Conservation (phyloP, 2,329 filamentous ascomycete species). For the Paradendryphiella salina region DNA sequence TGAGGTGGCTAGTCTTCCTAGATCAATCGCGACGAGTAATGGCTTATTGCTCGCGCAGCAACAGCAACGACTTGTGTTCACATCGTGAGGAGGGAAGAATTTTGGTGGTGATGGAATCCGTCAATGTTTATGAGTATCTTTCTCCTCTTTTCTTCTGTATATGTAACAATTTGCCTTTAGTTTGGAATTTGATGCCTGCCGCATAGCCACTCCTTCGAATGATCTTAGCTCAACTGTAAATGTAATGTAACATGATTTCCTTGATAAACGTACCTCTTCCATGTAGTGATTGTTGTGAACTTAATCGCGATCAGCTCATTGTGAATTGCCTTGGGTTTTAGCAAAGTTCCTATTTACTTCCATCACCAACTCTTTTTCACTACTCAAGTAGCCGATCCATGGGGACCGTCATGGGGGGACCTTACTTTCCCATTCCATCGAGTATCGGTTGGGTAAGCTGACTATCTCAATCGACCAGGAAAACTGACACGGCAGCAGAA, state of each 20-base stretch:
- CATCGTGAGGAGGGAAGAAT: background rate
- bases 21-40: slow-evolving; percentile 16
- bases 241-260: slow-evolving; percentile 10
- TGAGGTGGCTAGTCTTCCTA: slow-evolving; percentile 16
- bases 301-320: background rate
- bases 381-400: no score
- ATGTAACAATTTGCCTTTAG: slow-evolving; percentile 9
- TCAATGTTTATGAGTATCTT: slow-evolving; percentile 4
- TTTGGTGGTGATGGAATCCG: background rate
- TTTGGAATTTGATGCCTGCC: slow-evolving; percentile 4
- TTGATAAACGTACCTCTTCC: background rate
- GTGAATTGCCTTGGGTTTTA: background rate
- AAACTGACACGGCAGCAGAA: background rate
- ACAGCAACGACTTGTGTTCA: slow-evolving; percentile 3
- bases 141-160: slow-evolving; percentile 1
- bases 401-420: no score
- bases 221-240: slow-evolving; percentile 2
- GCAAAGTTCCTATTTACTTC: no score
- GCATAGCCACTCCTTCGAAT: slow-evolving; percentile 14
- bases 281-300: background rate
- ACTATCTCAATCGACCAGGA: background rate
- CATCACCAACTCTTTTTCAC: no score
- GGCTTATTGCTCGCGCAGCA: background rate
- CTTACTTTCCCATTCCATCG: no score
- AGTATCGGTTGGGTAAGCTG: no score